phyloP scores from a whole-genome alignment of 2,329 filamentous ascomycete species.

The Trichoderma oligosporum region DNA sequence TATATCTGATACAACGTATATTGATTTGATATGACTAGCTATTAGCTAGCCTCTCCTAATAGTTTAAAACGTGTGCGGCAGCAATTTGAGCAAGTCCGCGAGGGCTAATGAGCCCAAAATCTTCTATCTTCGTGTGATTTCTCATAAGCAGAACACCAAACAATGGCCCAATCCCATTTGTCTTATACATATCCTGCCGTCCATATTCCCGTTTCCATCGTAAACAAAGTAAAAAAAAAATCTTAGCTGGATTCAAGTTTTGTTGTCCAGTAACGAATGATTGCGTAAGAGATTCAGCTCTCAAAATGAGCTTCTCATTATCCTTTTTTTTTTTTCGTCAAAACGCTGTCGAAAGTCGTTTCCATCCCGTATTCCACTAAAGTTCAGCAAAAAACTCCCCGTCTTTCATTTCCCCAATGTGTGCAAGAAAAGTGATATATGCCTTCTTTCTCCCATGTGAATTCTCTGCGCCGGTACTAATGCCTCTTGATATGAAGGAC shows the following conservation, averaged over 20 bases:
- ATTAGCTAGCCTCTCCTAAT: neutral
- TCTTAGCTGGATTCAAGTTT: neutral
- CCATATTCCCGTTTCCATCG: neutral
- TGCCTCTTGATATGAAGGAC: conserved; percentile 14
- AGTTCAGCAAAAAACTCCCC: conserved; percentile 15
- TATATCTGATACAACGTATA: conserved; percentile 18
- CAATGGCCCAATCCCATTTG: neutral
- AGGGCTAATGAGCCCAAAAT: conserved; percentile 14
- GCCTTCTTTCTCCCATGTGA: neutral
- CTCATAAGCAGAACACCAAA: conserved; percentile 14
- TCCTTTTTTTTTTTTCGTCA: conserved; percentile 18
- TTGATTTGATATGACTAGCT: conserved; percentile 5
- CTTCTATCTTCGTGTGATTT: conserved; percentile 17
- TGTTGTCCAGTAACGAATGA: conserved; percentile 5
- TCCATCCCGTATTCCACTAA: conserved; percentile 15
- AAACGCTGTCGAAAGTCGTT: conserved; percentile 19
- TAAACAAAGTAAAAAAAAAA: neutral
- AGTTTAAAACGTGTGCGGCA: conserved; percentile 16
- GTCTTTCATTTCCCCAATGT: conserved; percentile 11
- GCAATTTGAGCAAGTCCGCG: conserved; percentile 12
- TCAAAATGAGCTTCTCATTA: conserved; percentile 19
- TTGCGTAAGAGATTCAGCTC: conserved; percentile 10
- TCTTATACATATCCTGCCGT: neutral
- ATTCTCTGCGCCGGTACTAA: conserved; percentile 19
- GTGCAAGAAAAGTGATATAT: conserved; percentile 8